Evolutionary conservation across 805 yeast species (phyloP), one percentile per base, ranked within the genome.

Genomic region (Nakazawaea wyomingensis): DNA sequence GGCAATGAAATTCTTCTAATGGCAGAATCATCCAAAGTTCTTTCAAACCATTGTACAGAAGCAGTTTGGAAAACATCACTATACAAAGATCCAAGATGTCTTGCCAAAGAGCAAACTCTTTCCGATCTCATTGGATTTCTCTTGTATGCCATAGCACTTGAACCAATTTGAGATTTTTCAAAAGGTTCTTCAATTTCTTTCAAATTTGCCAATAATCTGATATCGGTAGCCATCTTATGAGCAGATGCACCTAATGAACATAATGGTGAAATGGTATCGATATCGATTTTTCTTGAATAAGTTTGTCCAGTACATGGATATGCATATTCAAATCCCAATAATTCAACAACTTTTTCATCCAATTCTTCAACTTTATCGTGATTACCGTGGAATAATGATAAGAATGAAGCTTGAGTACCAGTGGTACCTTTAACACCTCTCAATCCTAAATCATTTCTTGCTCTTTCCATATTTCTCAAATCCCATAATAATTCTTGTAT

Each of bases 51-150:
- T 71, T 93, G 99, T 40, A 93, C 98, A 28, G 96, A 84, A 6
- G 98, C 95, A 39, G 99, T 93, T 68, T 88, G 93, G 55, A 91
- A 85, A 42, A 96, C 95, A 66, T 93, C 98, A 60, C 75, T 88
- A 69, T 84, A 85, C 54, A 89, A 71, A 14, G 96, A 84, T 51
- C 96, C 96, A 66, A 93, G 66, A 65, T 91, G 98, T 72, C 99
- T 86, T 17, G 98, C 80, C 53, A 93, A 76, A n/a, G 99, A 93
- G 71, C 99, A 93, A 47, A 93, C 97, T 67, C 99, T 82, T 73
- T 93, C 99, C 61, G 91, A 84, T 73, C 99, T 85, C 99, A 93
- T 93, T 66, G 99, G 99, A 71, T 93, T 93, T 72, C 99, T 84
- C 79, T 93, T 93, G 75, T 93, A 93, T 24, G 99, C 99, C 99